Conservation (phyloP, 2,329 filamentous ascomycete genomes). For the Septoria petroselini region DNA sequence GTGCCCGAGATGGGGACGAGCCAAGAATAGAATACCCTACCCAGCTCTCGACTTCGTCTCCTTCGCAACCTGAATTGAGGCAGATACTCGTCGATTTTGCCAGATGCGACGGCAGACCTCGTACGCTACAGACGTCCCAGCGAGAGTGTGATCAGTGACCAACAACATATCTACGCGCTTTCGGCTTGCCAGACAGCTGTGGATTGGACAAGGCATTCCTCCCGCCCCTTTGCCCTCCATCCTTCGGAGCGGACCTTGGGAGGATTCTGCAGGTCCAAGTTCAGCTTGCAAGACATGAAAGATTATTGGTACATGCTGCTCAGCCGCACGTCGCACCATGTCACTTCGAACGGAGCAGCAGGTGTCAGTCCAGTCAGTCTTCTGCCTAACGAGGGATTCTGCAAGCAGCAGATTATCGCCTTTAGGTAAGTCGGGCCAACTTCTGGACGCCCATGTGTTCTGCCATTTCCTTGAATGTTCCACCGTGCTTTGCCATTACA, state of each 20-base stretch:
- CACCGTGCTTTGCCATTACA: too few species aligned
- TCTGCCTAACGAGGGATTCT: neutral
- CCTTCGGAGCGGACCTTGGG: neutral
- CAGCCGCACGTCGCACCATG: constrained; percentile 13
- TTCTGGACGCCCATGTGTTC: neutral
- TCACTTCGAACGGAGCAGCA: constrained; percentile 1
- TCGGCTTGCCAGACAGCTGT: neutral
- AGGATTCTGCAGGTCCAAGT: constrained; percentile 12
- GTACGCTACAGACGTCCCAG: neutral
- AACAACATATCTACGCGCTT: constrained; percentile 4
- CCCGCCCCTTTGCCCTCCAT: constrained; percentile 1
- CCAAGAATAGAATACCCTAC: too few species aligned
- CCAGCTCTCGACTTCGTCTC: too few species aligned
- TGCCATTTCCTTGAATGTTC: too few species aligned
- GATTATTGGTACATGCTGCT: constrained; percentile 2
- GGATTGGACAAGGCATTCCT: neutral
- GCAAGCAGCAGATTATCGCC: constrained; percentile 1
- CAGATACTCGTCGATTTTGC: neutral
- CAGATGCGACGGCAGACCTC: neutral
- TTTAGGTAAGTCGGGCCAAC: constrained; percentile 3
- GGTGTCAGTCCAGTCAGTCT: neutral
- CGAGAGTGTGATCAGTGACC: too few species aligned
- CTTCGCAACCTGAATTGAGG: too few species aligned
- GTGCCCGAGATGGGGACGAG: too few species aligned
- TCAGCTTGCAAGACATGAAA: neutral